A percentile compares a stretch with the other conserved stretches of the same genome.
These are phyloP conservation scores for Alternaria rosae DNA, from an alignment of 2,329 filamentous ascomycete genomes.

Conservation along the genomic window DNA sequence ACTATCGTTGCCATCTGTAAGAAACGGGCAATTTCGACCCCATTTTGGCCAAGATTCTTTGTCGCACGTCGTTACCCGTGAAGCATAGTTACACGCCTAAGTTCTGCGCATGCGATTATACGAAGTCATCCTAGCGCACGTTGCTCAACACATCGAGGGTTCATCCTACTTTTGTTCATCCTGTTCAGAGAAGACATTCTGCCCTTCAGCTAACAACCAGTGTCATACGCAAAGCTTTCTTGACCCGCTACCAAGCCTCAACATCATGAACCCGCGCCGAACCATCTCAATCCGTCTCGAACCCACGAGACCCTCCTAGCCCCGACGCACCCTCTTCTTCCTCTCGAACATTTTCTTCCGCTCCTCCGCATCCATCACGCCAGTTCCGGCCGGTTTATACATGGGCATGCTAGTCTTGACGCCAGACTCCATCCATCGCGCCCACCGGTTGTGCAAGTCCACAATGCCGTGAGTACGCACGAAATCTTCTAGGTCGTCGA, in stretches of 20 bases:
- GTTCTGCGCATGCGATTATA: neutral
- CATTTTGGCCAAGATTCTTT: neutral
- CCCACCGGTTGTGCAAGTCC: neutral
- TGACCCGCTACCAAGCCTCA: neutral
- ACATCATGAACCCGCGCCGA: neutral
- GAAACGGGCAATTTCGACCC: too few relatives aligned
- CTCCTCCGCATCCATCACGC: neutral
- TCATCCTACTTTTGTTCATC: too few relatives aligned
- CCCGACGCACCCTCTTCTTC: neutral
- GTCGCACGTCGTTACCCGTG: neutral
- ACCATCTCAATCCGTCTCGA: neutral
- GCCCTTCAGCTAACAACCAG: neutral
- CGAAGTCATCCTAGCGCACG: fast-evolving
- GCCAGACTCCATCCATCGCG: neutral
- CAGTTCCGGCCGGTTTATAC: neutral
- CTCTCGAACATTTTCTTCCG: neutral
- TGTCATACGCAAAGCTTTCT: neutral
- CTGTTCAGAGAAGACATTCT: neutral
- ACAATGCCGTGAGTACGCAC: constrained; percentile 1
- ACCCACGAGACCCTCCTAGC: neutral
- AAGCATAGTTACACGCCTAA: neutral
- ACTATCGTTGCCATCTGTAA: neutral
- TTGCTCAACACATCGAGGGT: neutral
- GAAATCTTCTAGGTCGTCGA: neutral
- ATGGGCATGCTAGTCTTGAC: neutral